Evolutionary conservation across 2,329 filamentous ascomycete genomes (phyloP).

Genomic region (Periglandula ipomoeae): DNA sequence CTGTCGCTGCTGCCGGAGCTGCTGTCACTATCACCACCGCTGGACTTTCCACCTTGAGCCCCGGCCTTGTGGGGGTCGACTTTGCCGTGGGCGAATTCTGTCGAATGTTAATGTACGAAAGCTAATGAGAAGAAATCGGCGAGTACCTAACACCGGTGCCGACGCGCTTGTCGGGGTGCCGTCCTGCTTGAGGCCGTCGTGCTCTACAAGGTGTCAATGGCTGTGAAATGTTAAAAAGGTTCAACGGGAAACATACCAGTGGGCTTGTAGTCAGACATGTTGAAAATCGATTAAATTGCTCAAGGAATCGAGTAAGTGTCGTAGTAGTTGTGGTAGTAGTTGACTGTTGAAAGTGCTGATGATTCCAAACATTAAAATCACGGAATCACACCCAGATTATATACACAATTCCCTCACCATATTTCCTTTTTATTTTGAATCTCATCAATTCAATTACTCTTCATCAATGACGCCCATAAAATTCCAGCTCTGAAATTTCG

Average conservation of each 20-base stretch:
- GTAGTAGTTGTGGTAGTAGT: not conserved
- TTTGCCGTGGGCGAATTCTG: slow-evolving; percentile 3
- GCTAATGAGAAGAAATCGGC: not conserved
- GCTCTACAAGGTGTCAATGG: not conserved
- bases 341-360: not conserved
- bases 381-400: too few relatives aligned
- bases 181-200: slow-evolving; percentile 2
- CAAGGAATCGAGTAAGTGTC: not conserved
- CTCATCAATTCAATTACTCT: too few relatives aligned
- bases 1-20: not conserved
- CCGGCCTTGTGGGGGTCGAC: slow-evolving; percentile 1
- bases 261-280: not conserved
- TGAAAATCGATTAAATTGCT: not conserved
- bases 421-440: too few relatives aligned
- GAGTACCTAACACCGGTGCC: not conserved
- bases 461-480: too few relatives aligned
- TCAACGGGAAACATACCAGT: not conserved
- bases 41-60: not conserved
- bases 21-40: not conserved
- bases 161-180: slow-evolving; percentile 2
- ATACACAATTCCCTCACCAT: too few relatives aligned
- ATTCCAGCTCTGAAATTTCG: too few relatives aligned
- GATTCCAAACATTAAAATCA: too few relatives aligned
- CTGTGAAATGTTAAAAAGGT: too few relatives aligned
- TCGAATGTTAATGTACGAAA: not conserved